Base-by-base conservation (phyloP, 139 green algal species). In the Coelastrella sp. region DNA sequence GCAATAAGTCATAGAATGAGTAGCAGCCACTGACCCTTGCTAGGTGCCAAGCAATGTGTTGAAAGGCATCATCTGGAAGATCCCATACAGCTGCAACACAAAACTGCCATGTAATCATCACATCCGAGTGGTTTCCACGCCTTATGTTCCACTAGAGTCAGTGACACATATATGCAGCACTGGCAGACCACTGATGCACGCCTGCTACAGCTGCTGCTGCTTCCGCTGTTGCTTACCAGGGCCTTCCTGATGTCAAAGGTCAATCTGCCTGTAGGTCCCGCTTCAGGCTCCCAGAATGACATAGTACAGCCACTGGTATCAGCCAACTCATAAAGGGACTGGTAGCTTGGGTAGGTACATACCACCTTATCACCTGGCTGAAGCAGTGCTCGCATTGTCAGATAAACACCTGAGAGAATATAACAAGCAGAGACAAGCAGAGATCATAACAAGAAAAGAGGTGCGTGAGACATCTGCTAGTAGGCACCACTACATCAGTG, bases 271-370 rank as follows among this genome's bases (percentile, higher is more conserved):
- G 23, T 17, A 21, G n/a, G 17, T 51, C 35, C 32, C 2, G 35
- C 35, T 4, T 30, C 13, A 32, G 89, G 85, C 73, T 90, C 79
- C 94, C 94, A 96, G 43, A 86, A 79, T 1, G 38, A 35, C 7
- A 96, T 80, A 17, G 64, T 25, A 57, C 90, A 95, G 5, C 93
- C 94, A 8, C 90, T 68, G 37, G 66, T 81, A 2, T 19, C 25
- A 0, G 94, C 92, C 32, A 96, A 45, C 41, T 91, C 87, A 51
- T 94, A 94, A 63, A 98, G 89, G 0, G 90, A 94, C 88, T 98
- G 94, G 81, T 98, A 98, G 34, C 89, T 92, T 53, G 80, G 66
- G 41, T 59, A 69, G 13, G 37, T 80, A 6, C 64, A 48, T 6
- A 97, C 87, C 50, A 96, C 92, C 5, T 83, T 69, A 50, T 98